Conservation (phyloP, 495 filamentous ascomycete species). For the Xylaria grammica region DNA sequence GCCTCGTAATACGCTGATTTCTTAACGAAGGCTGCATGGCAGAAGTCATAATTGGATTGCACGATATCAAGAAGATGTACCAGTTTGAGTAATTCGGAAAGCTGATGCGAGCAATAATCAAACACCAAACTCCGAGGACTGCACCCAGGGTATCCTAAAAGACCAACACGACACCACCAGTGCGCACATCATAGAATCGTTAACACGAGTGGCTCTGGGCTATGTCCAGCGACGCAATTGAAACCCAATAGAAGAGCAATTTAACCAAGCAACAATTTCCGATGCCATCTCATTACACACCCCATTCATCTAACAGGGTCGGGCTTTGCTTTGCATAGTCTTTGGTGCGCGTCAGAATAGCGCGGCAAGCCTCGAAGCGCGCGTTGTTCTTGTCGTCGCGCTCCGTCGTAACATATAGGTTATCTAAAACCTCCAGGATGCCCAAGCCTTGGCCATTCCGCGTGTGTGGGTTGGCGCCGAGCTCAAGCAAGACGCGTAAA, state of each 20-base stretch:
- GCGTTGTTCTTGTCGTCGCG: constrained; percentile 30
- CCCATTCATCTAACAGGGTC: constrained; percentile 20
- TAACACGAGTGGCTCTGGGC: neutral
- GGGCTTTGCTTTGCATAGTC: constrained; percentile 6
- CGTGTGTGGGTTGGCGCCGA: constrained; percentile 49
- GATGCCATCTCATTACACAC: neutral
- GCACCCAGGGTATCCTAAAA: constrained; percentile 16
- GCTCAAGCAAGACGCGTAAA: constrained; percentile 46
- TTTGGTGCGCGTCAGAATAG: constrained; percentile 24
- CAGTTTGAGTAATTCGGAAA: neutral
- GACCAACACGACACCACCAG: constrained; percentile 14
- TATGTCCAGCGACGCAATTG: neutral
- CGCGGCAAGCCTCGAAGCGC: constrained; percentile 37
- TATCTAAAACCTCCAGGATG: constrained; percentile 46
- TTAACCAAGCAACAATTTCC: neutral
- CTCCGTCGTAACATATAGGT: constrained; percentile 29
- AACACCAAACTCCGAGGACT: constrained; percentile 10
- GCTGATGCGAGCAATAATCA: neutral
- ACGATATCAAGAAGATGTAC: neutral
- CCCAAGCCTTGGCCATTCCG: constrained; percentile 44
- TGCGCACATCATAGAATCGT: constrained; percentile 10
- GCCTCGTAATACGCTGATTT: neutral
- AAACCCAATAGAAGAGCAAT: neutral
- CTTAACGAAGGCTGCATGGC: neutral
- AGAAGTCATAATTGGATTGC: neutral